A percentile compares a stretch with the other conserved stretches of the same genome.
Evolutionary conservation across 352 stramenopile genomes (phyloP).

Genomic region (Phytophthora quininea): DNA sequence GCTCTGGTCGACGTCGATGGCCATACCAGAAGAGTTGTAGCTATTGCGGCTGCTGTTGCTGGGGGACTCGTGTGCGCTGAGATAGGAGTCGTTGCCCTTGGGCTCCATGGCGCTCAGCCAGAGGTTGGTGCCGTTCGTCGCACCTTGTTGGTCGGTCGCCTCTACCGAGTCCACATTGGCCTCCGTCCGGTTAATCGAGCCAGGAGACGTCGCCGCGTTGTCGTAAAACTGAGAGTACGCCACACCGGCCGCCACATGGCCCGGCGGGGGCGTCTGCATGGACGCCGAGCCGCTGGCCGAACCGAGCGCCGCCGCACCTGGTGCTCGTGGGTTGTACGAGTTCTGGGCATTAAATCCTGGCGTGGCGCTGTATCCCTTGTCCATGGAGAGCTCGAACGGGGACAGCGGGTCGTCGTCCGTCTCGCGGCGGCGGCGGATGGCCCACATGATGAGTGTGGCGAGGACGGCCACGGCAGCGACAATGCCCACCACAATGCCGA

Average conservation of each 20-base stretch:
- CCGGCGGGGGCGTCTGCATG: slow-evolving; percentile 41
- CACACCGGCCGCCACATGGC: slow-evolving; percentile 52
- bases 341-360: slow-evolving; percentile 43
- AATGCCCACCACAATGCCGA: slow-evolving; percentile 74
- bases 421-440: slow-evolving; percentile 61
- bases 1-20: slow-evolving; percentile 58
- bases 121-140: slow-evolving; percentile 62
- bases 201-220: slow-evolving; percentile 62
- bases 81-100: slow-evolving; percentile 78
- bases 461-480: slow-evolving; percentile 65
- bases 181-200: slow-evolving; percentile 33
- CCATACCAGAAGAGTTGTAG: slow-evolving; percentile 18
- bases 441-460: slow-evolving; percentile 58
- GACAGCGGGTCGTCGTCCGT: slow-evolving; percentile 78
- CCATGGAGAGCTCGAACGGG: slow-evolving; percentile 85
- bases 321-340: slow-evolving; percentile 45
- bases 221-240: slow-evolving; percentile 83
- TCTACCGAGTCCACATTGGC: slow-evolving; percentile 36
- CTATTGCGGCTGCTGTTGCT: slow-evolving; percentile 77
- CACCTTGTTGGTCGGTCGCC: slow-evolving; percentile 22
- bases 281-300: slow-evolving; percentile 29
- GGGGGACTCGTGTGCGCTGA: slow-evolving; percentile 59
- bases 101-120: slow-evolving; percentile 86
- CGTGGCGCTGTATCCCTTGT: slow-evolving; percentile 75
- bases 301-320: slow-evolving; percentile 23